phyloP scores from a whole-genome alignment of 768 basidiomycete genomes.

The Naganishia vishniacii region DNA sequence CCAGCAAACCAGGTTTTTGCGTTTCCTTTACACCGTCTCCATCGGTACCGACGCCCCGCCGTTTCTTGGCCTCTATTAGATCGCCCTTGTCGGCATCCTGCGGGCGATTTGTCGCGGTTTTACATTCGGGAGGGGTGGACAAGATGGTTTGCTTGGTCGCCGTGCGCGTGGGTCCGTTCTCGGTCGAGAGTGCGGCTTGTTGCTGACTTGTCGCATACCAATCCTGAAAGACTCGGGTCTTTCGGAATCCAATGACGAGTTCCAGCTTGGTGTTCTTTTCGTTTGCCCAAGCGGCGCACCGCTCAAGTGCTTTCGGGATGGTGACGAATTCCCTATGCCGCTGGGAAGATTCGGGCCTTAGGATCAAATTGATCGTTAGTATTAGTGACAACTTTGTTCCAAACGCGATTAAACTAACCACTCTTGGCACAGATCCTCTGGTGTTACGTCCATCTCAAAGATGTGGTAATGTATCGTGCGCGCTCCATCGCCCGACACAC shows the following conservation, averaged over 20 bases:
- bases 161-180: background rate
- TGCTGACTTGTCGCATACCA: conserved; percentile 11
- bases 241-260: conserved; percentile 23
- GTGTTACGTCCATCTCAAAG: conserved; percentile 26
- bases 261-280: conserved; percentile 28
- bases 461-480: conserved; percentile 28
- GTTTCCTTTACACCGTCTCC: conserved; percentile 6
- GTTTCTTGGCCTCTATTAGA: conserved; percentile 18
- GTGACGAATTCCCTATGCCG: conserved; percentile 28
- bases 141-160: background rate
- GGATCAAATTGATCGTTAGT: background rate
- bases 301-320: conserved; percentile 22
- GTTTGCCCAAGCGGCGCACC: conserved; percentile 26
- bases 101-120: background rate
- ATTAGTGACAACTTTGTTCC: background rate
- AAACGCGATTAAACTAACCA: conserved; percentile 10
- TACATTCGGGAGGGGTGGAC: background rate
- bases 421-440: conserved; percentile 18
- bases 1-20: conserved; percentile 12
- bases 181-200: background rate
- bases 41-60: conserved; percentile 14
- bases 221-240: conserved; percentile 16
- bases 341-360: conserved; percentile 24
- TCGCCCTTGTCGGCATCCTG: conserved; percentile 15
- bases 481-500: conserved; percentile 23